A percentile compares a stretch with the other conserved stretches of the same genome.
Conservation (phyloP, 208 protist species). For the Crithidia acanthocephali region DNA sequence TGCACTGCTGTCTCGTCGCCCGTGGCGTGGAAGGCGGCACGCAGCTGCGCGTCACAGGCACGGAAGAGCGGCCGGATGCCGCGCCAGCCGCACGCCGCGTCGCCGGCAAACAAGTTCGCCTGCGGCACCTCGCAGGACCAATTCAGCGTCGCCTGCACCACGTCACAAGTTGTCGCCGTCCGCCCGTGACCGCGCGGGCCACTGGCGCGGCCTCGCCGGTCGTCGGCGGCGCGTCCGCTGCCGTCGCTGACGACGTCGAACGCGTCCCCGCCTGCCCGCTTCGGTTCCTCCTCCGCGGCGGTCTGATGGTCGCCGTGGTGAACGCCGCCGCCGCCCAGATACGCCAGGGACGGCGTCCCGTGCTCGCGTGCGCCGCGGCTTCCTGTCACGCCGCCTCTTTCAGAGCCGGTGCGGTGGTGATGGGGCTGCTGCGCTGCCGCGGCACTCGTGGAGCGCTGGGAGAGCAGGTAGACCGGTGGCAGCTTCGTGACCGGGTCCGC, state of each 20-base stretch:
- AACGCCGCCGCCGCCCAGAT: no score
- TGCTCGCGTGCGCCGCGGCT: no score
- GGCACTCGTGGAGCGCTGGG: background rate
- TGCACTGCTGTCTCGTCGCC: background rate
- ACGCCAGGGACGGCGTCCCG: no score
- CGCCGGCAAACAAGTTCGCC: slow-evolving; percentile 48
- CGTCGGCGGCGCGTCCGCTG: background rate
- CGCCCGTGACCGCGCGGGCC: background rate
- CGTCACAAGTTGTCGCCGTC: background rate
- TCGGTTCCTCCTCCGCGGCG: background rate
- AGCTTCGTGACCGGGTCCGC: slow-evolving; percentile 7
- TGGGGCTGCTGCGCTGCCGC: background rate
- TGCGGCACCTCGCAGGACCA: slow-evolving; percentile 7
- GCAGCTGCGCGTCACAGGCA: slow-evolving; percentile 4
- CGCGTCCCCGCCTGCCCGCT: slow-evolving; percentile 1
- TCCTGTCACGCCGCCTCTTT: background rate
- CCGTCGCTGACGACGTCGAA: slow-evolving; percentile 7
- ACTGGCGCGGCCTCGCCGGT: no score
- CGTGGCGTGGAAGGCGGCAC: slow-evolving; percentile 3
- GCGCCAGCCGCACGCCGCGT: slow-evolving; percentile 22
- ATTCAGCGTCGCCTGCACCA: background rate
- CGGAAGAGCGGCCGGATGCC: slow-evolving; percentile 44
- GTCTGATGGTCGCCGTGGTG: background rate
- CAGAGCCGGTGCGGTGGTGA: background rate
- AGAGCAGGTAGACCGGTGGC: slow-evolving; percentile 27